phyloP scores from a whole-genome alignment of 2,329 filamentous ascomycete species.

The Cyphellophora attinorum region DNA sequence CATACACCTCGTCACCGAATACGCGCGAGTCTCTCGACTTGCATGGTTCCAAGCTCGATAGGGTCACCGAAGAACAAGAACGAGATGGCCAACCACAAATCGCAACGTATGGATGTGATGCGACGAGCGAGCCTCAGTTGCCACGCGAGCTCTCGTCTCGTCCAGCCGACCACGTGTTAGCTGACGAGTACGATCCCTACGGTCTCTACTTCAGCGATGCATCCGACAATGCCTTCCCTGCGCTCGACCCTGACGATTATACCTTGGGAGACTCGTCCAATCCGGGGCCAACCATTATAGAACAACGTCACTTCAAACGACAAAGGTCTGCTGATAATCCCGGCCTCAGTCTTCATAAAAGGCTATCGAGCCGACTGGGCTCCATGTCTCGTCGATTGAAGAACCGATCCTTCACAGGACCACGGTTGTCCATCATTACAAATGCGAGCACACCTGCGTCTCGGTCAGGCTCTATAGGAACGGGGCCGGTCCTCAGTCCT shows the following conservation, averaged over 20 bases:
- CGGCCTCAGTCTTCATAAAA: conserved; percentile 52
- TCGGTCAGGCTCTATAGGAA: conserved; percentile 30
- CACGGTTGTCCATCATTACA: conserved; percentile 48
- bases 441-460: conserved; percentile 47
- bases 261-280: too few relatives aligned
- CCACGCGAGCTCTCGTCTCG: too few relatives aligned
- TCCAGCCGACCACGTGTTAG: neutral
- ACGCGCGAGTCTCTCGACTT: conserved; percentile 40
- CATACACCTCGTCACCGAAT: conserved; percentile 51
- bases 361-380: conserved; percentile 53
- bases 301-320: conserved; percentile 41
- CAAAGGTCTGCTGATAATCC: conserved; percentile 51
- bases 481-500: conserved; percentile 29
- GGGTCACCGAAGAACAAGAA: conserved; percentile 66
- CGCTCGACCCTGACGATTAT: too few relatives aligned
- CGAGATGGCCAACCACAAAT: too few relatives aligned
- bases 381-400: conserved; percentile 47
- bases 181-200: neutral
- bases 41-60: conserved; percentile 52
- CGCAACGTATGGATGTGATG: too few relatives aligned
- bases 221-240: too few relatives aligned
- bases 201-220: conserved; percentile 1
- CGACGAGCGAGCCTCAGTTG: too few relatives aligned
- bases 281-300: too few relatives aligned
- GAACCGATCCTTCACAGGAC: conserved; percentile 36